These are phyloP conservation scores for Acer yangbiense DNA, from an alignment of 345 rosid genomes.

Conservation along the genomic window DNA sequence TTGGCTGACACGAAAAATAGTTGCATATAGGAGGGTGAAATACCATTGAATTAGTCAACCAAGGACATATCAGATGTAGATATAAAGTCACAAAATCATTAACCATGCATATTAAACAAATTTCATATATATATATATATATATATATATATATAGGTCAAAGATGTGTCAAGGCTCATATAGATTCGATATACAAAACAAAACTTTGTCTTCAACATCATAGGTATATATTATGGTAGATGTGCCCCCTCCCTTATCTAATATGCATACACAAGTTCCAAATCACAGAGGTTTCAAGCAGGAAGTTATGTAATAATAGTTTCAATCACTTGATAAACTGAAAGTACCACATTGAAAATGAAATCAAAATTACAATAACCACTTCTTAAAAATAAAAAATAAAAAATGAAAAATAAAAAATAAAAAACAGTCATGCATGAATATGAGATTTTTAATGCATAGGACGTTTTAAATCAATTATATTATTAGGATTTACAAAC, in stretches of 20 bases:
- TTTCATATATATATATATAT: too few species aligned
- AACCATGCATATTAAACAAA: background rate
- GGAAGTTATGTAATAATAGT: background rate
- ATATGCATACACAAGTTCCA: background rate
- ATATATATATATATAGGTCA: background rate
- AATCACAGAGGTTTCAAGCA: background rate
- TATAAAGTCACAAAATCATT: background rate
- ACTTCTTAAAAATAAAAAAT: background rate
- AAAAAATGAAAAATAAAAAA: too few species aligned
- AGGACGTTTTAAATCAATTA: background rate
- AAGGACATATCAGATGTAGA: background rate
- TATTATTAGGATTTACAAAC: background rate
- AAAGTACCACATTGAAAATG: background rate
- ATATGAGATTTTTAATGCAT: background rate
- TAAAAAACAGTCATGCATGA: background rate
- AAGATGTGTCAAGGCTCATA: background rate
- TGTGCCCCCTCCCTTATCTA: background rate
- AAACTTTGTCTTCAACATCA: background rate
- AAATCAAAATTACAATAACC: background rate
- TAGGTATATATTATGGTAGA: background rate
- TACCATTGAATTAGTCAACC: background rate
- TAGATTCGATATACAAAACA: background rate
- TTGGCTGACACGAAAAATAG: background rate
- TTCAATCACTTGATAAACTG: background rate
- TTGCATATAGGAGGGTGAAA: conserved; percentile 1